Percentiles rank a stretch among this genome's conserved stretches.
Evolutionary conservation across 2,329 filamentous ascomycete genomes (phyloP).

Genomic region (Penicillium sumatraense): DNA sequence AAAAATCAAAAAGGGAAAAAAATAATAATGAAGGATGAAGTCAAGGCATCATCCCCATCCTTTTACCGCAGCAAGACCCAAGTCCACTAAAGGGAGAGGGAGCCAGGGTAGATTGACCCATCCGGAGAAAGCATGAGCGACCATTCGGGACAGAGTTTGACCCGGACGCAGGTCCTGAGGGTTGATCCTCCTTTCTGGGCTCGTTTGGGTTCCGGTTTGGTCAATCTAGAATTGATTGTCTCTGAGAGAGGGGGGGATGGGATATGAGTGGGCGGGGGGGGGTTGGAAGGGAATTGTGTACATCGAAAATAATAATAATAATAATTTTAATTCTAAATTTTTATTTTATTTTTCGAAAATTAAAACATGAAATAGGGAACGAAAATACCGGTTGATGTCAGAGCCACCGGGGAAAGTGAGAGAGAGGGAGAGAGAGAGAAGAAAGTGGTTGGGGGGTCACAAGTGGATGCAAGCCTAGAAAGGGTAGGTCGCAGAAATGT

Average conservation of each 20-base stretch:
- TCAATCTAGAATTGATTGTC: constrained; percentile 29
- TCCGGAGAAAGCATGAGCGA: constrained; percentile 35
- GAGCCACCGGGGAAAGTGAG: constrained; percentile 32
- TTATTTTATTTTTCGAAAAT: constrained; percentile 7
- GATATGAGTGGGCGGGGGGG: too few species aligned
- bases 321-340: neutral
- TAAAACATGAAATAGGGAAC: constrained; percentile 20
- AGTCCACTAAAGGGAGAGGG: constrained; percentile 26
- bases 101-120: constrained; percentile 36
- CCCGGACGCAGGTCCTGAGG: constrained; percentile 46
- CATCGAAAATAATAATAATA: neutral
- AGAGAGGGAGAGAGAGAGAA: constrained; percentile 8
- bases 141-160: constrained; percentile 42
- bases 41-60: constrained; percentile 41
- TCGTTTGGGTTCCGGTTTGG: constrained; percentile 39
- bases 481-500: constrained; percentile 32
- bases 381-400: constrained; percentile 43
- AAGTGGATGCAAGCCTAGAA: constrained; percentile 39
- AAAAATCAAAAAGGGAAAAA: constrained; percentile 27
- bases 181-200: constrained; percentile 44
- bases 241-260: constrained; percentile 2
- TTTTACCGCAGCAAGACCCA: constrained; percentile 28
- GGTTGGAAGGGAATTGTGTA: neutral
- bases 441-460: constrained; percentile 22
- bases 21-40: constrained; percentile 32